A percentile compares a stretch with the other conserved stretches of the same genome.
Conservation (phyloP, 306 rosid genomes). For the Delonix regia region DNA sequence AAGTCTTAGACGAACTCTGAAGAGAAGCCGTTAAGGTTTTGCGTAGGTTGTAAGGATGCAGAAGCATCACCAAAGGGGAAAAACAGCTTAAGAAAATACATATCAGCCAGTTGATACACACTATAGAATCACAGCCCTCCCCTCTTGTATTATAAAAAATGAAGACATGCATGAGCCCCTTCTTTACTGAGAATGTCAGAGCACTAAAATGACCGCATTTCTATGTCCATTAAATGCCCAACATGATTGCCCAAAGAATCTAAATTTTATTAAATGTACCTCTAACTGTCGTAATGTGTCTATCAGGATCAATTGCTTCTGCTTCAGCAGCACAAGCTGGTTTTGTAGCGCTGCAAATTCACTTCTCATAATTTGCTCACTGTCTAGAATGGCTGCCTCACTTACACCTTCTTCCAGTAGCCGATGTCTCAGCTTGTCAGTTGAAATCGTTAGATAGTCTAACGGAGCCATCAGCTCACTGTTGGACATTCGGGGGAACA, state of each 20-base stretch:
- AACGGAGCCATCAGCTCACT: slow-evolving; percentile 91
- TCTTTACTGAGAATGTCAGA: neutral
- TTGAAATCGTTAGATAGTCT: slow-evolving; percentile 66
- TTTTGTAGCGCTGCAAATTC: slow-evolving; percentile 74
- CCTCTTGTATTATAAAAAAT: slow-evolving; percentile 14
- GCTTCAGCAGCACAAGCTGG: slow-evolving; percentile 85
- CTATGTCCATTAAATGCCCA: slow-evolving; percentile 26
- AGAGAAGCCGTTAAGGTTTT: slow-evolving; percentile 22
- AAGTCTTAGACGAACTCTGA: slow-evolving; percentile 5
- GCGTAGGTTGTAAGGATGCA: neutral
- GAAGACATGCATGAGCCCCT: slow-evolving; percentile 27
- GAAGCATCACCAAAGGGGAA: neutral
- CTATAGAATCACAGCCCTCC: neutral
- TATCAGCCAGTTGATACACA: slow-evolving; percentile 7
- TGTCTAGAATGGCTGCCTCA: slow-evolving; percentile 74
- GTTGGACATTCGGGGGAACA: slow-evolving; percentile 92
- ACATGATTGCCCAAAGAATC: slow-evolving; percentile 43
- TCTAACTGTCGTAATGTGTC: slow-evolving; percentile 86
- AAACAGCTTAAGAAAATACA: slow-evolving; percentile 15
- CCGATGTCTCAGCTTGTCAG: slow-evolving; percentile 73
- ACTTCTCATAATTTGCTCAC: slow-evolving; percentile 81
- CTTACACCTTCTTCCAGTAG: slow-evolving; percentile 72
- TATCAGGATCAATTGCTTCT: slow-evolving; percentile 75
- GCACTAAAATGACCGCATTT: slow-evolving; percentile 29
- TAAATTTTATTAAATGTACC: slow-evolving; percentile 68